Base-by-base conservation (phyloP, 2,329 filamentous ascomycete genomes). In the Endoconidiophora polonica region DNA sequence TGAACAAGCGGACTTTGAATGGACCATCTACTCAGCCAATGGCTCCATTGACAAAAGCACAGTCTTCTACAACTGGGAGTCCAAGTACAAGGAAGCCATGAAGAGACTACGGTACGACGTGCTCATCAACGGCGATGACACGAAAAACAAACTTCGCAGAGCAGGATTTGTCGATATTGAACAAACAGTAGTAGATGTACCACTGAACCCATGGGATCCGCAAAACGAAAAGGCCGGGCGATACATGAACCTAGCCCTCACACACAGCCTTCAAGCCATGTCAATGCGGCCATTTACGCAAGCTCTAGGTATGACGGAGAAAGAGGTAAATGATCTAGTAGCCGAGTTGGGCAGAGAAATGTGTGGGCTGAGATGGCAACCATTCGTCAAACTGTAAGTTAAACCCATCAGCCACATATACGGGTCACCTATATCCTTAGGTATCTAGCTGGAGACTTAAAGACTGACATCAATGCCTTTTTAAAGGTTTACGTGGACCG, bases 1-100 rank as follows among this genome's bases (percentile, higher is more conserved):
- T 50, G 88, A 96, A 64, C 86, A 94, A 57, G 76, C 94, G 44
- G 90, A 96, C 62, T 82, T 96, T 49, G 86, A 96, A 63, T 84
- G 84, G 63, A 69, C 74, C 44, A 86, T 86, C 16, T 77, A 77
- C 47, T 83, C 78, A 59, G 81, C 86, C 55, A 77, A 84, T 57
- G 71, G 73, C 36, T 76, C 76, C 1, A 65, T 83, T 12, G 70
- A 74, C 9, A 56, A 64, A 3, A 65, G 76, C 37, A 77, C 80
- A 5, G 67, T 71, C 24, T 66, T 90, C 14, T 64, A 68, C 42
- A 66, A 76, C 57, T 94, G 87, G 87, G 81, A 81, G 54, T 65
- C 75, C 23, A 74, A 76, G 52, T 67, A 93, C 51, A 70, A 77
- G 44, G 71, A 76, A 52, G 82, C 83, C 41, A 88, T 86, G 56